Base-by-base conservation (phyloP, 2,329 filamentous ascomycete species). In the Hymenoscyphus linearis region DNA sequence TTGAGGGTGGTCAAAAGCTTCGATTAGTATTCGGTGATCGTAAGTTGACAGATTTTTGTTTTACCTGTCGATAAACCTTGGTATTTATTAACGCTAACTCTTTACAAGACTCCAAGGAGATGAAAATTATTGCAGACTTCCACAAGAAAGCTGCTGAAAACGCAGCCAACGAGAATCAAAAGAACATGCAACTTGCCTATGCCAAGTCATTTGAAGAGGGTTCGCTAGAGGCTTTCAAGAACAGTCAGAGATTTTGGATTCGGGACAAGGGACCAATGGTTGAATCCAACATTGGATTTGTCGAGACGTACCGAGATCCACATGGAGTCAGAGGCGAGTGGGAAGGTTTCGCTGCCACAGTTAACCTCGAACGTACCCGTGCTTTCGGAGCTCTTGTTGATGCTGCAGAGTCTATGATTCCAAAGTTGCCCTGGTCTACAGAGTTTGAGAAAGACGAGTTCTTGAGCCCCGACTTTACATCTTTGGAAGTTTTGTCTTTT, bases 361-460 rank as follows among this genome's bases (percentile, higher is more conserved):
- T 98, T 53, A 98, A 98, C 76, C 81, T 93, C 71, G 93, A 97
- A 74, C 87, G 93, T 22, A 99, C 93, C 1, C 84, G 84, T 62
- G 91, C 93, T 1, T 98, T 98, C 72, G 89, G 88, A 7, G 88
- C 89, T 67, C 84, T 98, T 1, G 95, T 98, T 4, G 82, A 87
- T 22, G 87, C 87, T 27, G 93, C 95, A 0, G 89, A 92, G 12
- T 79, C 80, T 53, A 87, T 96, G 72, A 97, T 99, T 57, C 91
- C 92, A 6, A 85, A 96, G 64, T 79, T 99, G 14, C 95, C 95
- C 0, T 99, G 95, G 95, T 79, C 81, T 37, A 83, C 84, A 54
- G 89, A 91, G 0, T 99, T 98, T 67, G 95, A 99, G 74, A 98
- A 98, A 76, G 93, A 97, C 78, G 92, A 89, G 71, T 99, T 99